Base-by-base conservation (phyloP, 257 asterid genomes). In the Verbascum thapsus region DNA sequence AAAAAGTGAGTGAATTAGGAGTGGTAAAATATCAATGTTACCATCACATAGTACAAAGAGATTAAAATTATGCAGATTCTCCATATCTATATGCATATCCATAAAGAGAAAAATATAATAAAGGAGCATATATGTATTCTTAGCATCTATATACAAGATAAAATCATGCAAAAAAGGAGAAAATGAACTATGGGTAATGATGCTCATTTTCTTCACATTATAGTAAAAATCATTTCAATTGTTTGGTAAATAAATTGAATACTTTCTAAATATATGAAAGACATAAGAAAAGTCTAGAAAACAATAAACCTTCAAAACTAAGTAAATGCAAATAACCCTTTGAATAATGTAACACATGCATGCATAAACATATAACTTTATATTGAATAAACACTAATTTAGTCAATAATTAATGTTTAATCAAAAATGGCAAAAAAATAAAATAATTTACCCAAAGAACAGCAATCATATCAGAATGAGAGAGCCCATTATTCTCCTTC, bases 391-490 rank as follows among this genome's bases (percentile, higher is more conserved):
- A 60, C 3, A 8, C 12, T 6, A 39, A 10, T 0, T 34, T 4
- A 11, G 1, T 48, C n/a, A 48, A 17, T 10, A 37, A 30, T 3
- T 15, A 22, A 51, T 17, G 20, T 23, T 51, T 17, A 6, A 9
- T 6, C 43, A 4, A 34, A 17, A 69, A 53, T 12, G 8, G 10
- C 2, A 1, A 23, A 8, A 54, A 2, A 8, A 45, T 32, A 18
- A 10, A n/a, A 6, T 17, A 71, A 43, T 45, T n/a, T 87, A 90
- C 96, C 97, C 97, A 90, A 10, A 90, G 79, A 65, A 90, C 88
- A 20, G 96, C 96, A 73, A 85, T 70, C 90, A 85, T 83, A 55
- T 90, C 97, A 1, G 87, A 75, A 53, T 83, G 85, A 30, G 67
- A 75, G 3, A 90, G 85, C 41, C 52, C 63, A 70, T 78, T 78